Percentiles rank a stretch among this genome's conserved stretches.
Evolutionary conservation across 495 filamentous ascomycete genomes (phyloP).

Genomic region (Sordaria brevicollis): DNA sequence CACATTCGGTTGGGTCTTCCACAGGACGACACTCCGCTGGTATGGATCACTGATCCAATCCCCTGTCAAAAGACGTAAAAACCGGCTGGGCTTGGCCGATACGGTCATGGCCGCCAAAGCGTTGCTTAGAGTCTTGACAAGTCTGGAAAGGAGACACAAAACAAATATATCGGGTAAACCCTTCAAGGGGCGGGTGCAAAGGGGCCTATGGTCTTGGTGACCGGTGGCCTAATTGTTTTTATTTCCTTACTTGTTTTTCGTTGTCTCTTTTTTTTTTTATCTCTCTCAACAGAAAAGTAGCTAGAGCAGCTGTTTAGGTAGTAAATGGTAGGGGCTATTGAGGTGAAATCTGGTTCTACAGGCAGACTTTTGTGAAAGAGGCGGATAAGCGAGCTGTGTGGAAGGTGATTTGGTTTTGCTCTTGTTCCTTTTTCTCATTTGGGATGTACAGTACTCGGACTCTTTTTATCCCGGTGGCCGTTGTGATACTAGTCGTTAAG

Average conservation of each 20-base stretch:
- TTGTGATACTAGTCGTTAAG: background rate
- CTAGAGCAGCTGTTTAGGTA: background rate
- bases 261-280: background rate
- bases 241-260: background rate
- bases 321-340: background rate
- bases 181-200: background rate
- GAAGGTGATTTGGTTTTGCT: background rate
- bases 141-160: background rate
- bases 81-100: background rate
- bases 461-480: background rate
- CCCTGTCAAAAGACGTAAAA: background rate
- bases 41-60: background rate
- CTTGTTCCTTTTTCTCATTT: background rate
- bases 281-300: background rate
- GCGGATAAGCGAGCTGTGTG: background rate
- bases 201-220: background rate
- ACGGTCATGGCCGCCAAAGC: background rate
- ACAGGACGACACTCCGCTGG: background rate
- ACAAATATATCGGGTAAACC: background rate
- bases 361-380: background rate
- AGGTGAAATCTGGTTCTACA: background rate
- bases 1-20: background rate
- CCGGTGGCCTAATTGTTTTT: background rate
- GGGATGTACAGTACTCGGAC: background rate
- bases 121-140: background rate